Evolutionary conservation across 805 yeast species (phyloP).

Genomic region (Kluyveromyces nonfermentans): DNA sequence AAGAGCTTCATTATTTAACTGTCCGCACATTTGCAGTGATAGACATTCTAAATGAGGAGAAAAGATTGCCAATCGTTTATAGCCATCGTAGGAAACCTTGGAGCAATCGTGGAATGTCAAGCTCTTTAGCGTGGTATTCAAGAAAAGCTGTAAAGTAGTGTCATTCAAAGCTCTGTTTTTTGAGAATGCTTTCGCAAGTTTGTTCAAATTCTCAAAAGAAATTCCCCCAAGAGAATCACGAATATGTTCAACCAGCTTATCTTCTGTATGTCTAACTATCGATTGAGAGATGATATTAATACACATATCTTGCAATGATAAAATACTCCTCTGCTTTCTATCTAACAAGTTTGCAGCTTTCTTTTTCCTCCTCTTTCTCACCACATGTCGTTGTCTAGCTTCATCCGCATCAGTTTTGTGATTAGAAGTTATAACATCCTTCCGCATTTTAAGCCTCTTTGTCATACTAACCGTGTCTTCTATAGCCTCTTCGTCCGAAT

Average conservation of each 20-base stretch:
- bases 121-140: slow-evolving; percentile 45
- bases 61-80: slow-evolving; percentile 60
- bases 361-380: slow-evolving; percentile 66
- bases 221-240: slow-evolving; percentile 77
- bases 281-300: slow-evolving; percentile 52
- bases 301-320: slow-evolving; percentile 76
- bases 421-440: slow-evolving; percentile 7
- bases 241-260: slow-evolving; percentile 15
- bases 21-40: slow-evolving; percentile 87
- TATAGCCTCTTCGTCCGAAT: slow-evolving; percentile 17
- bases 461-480: slow-evolving; percentile 4
- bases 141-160: slow-evolving; percentile 61
- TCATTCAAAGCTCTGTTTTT: slow-evolving; percentile 74
- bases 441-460: slow-evolving; percentile 17
- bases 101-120: slow-evolving; percentile 93
- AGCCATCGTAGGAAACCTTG: slow-evolving; percentile 53
- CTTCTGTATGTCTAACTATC: slow-evolving; percentile 18
- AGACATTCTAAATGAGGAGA: slow-evolving; percentile 65
- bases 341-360: slow-evolving; percentile 80
- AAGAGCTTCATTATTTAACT: slow-evolving; percentile 68
- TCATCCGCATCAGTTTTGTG: slow-evolving; percentile 36
- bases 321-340: slow-evolving; percentile 48
- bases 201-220: slow-evolving; percentile 60
- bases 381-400: slow-evolving; percentile 44
- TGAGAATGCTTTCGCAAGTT: slow-evolving; percentile 67